Percentiles rank a stretch among this genome's conserved stretches.
These are phyloP conservation scores for Fomitopsis palustris DNA, from an alignment of 1,284 basidiomycete genomes.

Conservation along the genomic window DNA sequence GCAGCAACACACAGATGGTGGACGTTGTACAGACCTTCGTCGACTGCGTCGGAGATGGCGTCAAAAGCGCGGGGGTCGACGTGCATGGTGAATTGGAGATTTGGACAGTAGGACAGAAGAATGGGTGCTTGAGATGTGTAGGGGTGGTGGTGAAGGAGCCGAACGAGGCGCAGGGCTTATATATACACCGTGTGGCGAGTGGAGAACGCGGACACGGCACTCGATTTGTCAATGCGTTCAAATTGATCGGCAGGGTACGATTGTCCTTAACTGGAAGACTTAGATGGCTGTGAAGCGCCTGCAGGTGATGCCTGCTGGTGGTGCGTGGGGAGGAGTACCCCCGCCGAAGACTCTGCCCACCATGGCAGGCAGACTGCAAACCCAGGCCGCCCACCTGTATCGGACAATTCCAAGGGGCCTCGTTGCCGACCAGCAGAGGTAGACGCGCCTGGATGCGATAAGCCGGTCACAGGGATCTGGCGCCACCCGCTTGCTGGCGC, in stretches of 20 bases:
- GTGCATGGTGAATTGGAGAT: constrained; percentile 3
- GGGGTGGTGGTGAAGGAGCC: neutral
- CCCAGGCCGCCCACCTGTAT: neutral
- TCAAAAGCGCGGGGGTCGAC: constrained; percentile 47
- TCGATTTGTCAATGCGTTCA: neutral
- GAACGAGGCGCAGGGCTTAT: neutral
- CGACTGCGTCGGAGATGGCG: constrained; percentile 69
- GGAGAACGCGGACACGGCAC: neutral
- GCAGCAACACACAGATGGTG: neutral
- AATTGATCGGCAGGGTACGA: neutral
- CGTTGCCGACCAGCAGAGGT: neutral
- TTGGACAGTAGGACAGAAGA: neutral
- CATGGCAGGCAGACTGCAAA: neutral
- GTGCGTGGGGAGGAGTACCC: neutral
- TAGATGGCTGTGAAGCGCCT: neutral
- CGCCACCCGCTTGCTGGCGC: neutral
- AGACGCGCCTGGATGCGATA: neutral
- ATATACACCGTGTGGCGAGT: neutral
- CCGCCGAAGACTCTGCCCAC: neutral
- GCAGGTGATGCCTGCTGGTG: neutral
- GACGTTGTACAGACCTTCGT: constrained; percentile 49
- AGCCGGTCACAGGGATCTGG: neutral
- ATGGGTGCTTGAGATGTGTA: neutral
- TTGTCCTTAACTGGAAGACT: neutral
- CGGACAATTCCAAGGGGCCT: neutral